These are phyloP conservation scores for Beauveria brongniartii DNA, from an alignment of 2,329 filamentous ascomycete species.

Conservation along the genomic window DNA sequence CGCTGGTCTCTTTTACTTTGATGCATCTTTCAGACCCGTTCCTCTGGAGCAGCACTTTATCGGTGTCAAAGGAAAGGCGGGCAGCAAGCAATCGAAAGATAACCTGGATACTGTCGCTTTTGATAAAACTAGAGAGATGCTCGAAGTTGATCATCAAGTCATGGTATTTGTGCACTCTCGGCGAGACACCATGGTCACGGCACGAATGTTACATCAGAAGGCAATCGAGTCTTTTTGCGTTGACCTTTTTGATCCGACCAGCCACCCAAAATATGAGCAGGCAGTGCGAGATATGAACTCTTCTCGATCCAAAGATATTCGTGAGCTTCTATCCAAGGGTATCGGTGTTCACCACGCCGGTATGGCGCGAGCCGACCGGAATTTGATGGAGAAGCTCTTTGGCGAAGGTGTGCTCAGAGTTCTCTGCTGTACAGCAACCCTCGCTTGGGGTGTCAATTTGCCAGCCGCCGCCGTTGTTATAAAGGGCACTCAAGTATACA, in stretches of 20 bases:
- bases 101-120: constrained; percentile 84
- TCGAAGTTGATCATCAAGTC: constrained; percentile 84
- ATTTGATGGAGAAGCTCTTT: constrained; percentile 91
- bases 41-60: constrained; percentile 96
- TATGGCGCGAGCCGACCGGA: constrained; percentile 89
- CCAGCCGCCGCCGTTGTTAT: constrained; percentile 95
- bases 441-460: constrained; percentile 98
- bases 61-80: constrained; percentile 86
- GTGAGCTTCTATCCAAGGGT: constrained; percentile 83
- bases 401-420: constrained; percentile 89
- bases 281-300: constrained; percentile 79
- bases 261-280: constrained; percentile 70
- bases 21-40: constrained; percentile 89
- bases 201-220: constrained; percentile 77
- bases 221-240: constrained; percentile 71
- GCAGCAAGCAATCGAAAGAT: constrained; percentile 71
- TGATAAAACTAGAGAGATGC: constrained; percentile 92
- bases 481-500: constrained; percentile 97
- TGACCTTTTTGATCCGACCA: constrained; percentile 74
- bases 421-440: constrained; percentile 92
- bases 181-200: constrained; percentile 85
- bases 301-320: constrained; percentile 76
- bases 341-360: constrained; percentile 95
- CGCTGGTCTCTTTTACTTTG: constrained; percentile 93
- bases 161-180: constrained; percentile 99